Conservation (phyloP, 2,329 filamentous ascomycete genomes). For the Penicillium psychrosexuale region DNA sequence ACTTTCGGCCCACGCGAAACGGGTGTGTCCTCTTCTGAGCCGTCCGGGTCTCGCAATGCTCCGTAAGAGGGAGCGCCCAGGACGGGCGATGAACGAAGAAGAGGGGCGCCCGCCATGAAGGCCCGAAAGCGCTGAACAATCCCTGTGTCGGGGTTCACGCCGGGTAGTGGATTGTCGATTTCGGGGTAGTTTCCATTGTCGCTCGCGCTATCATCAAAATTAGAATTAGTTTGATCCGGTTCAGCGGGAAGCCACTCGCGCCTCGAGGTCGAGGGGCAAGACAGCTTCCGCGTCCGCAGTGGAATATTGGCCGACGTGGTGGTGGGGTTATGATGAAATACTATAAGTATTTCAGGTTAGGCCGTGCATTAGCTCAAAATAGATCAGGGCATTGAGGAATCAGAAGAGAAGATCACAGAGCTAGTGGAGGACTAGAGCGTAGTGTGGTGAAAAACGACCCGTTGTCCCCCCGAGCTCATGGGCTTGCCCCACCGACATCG, state of each 20-base stretch:
- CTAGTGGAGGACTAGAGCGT: slow-evolving; percentile 1
- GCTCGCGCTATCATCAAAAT: slow-evolving; percentile 4
- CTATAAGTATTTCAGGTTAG: slow-evolving; percentile 8
- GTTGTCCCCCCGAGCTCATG: neutral
- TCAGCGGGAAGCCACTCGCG: slow-evolving; percentile 24
- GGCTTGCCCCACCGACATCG: slow-evolving; percentile 2
- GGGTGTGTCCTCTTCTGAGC: slow-evolving; percentile 28
- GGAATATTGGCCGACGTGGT: slow-evolving; percentile 19
- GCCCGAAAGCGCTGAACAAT: slow-evolving; percentile 16
- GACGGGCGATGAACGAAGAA: slow-evolving; percentile 59
- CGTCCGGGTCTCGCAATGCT: slow-evolving; percentile 48
- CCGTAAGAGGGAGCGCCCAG: slow-evolving; percentile 62
- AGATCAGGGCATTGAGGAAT: slow-evolving; percentile 3
- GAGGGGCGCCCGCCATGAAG: slow-evolving; percentile 52
- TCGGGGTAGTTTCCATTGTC: slow-evolving; percentile 12
- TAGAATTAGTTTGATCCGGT: slow-evolving; percentile 13
- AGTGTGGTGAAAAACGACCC: neutral
- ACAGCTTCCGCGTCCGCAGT: slow-evolving; percentile 24
- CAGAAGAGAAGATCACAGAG: neutral
- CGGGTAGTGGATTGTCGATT: neutral
- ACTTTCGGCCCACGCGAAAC: neutral
- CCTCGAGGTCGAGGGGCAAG: slow-evolving; percentile 21
- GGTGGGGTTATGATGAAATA: slow-evolving; percentile 13
- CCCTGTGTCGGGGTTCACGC: slow-evolving; percentile 3
- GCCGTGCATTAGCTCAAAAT: slow-evolving; percentile 14